A percentile compares a stretch with the other conserved stretches of the same genome.
phyloP scores from a whole-genome alignment of 2,329 filamentous ascomycete genomes.

The Talaromyces sp. region DNA sequence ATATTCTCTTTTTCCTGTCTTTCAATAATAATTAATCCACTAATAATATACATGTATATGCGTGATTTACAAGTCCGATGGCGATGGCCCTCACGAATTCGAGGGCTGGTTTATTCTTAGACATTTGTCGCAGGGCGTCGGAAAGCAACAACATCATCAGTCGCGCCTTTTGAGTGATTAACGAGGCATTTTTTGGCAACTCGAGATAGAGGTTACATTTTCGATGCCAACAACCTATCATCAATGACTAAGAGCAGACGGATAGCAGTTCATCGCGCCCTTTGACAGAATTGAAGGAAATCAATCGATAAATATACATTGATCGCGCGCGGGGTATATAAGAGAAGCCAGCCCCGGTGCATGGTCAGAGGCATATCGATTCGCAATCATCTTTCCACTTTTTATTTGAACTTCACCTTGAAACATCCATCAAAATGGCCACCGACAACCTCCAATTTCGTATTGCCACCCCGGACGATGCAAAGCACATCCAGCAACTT shows the following conservation, averaged over 20 bases:
- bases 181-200: background rate
- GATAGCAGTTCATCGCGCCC: background rate
- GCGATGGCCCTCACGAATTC: background rate
- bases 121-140: background rate
- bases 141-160: background rate
- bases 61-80: background rate
- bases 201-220: background rate
- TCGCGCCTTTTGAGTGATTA: background rate
- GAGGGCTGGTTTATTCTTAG: background rate
- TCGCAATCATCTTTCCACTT: background rate
- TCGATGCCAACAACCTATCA: background rate
- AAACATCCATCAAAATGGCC: constrained; percentile 13
- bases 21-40: background rate
- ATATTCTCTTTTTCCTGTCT: background rate
- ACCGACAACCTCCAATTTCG: constrained; percentile 29
- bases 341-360: background rate
- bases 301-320: background rate
- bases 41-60: background rate
- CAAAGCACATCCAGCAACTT: constrained; percentile 29
- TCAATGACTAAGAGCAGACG: background rate
- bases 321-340: background rate
- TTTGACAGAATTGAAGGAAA: background rate
- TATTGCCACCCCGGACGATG: constrained; percentile 33
- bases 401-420: background rate
- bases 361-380: background rate